Percentiles rank a stretch among this genome's conserved stretches.
Evolutionary conservation across 495 filamentous ascomycete genomes (phyloP).

Genomic region (Alectoria sarmentosa): DNA sequence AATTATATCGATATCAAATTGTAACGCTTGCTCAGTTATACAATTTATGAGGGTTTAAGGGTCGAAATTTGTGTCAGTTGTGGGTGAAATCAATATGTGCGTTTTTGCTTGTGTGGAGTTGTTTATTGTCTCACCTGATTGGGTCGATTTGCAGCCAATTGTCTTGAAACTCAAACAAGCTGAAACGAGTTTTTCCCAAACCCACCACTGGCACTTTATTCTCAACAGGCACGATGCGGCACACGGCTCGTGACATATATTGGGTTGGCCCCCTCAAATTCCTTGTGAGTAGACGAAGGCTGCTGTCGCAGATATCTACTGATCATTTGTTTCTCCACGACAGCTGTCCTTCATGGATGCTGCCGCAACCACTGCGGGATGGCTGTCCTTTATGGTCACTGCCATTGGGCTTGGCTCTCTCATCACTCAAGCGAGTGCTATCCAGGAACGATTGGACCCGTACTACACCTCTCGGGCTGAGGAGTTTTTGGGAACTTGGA

Average conservation of each 20-base stretch:
- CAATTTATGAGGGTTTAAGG: background rate
- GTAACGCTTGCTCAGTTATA: too few relatives aligned
- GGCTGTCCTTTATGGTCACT: slow-evolving; percentile 31
- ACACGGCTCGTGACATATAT: background rate
- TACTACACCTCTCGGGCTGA: slow-evolving; percentile 26
- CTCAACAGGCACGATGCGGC: background rate
- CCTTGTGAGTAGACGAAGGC: slow-evolving; percentile 3
- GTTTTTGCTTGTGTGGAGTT: too few relatives aligned
- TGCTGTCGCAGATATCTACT: background rate
- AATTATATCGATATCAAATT: too few relatives aligned
- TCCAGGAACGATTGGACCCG: slow-evolving; percentile 30
- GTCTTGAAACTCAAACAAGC: background rate
- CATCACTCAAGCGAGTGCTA: slow-evolving; percentile 29
- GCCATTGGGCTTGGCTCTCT: slow-evolving; percentile 30
- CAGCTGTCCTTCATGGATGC: slow-evolving; percentile 25
- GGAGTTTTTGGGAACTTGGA: slow-evolving; percentile 29
- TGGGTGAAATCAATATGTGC: too few relatives aligned
- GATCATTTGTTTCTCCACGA: background rate
- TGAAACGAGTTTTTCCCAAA: background rate
- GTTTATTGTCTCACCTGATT: too few relatives aligned
- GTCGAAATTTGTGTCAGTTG: too few relatives aligned
- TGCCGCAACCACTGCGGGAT: slow-evolving; percentile 26
- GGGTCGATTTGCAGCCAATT: background rate
- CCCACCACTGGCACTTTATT: background rate
- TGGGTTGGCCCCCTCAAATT: background rate